Evolutionary conservation across 768 basidiomycete species (phyloP).

Genomic region (Mycena pura): DNA sequence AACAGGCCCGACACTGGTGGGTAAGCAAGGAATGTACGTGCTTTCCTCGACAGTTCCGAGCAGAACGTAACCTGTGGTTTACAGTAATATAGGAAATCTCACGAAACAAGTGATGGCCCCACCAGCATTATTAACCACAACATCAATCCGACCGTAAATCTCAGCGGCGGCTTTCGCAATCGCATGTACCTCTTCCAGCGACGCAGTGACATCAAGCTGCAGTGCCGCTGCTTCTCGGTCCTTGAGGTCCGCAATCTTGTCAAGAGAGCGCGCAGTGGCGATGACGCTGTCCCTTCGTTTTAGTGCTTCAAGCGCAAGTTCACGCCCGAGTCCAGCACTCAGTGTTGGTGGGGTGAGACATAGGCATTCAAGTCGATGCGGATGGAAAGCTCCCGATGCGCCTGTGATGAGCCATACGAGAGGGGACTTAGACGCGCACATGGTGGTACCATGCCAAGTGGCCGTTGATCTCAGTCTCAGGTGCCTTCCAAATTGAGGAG

Average conservation of each 20-base stretch:
- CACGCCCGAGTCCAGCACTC: slow-evolving; percentile 48
- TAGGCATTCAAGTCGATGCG: too few relatives aligned
- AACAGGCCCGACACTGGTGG: too few relatives aligned
- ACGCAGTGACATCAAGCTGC: slow-evolving; percentile 34
- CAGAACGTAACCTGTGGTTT: slow-evolving; percentile 38
- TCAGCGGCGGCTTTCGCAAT: slow-evolving; percentile 30
- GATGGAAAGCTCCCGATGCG: slow-evolving; percentile 37
- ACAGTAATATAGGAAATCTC: not conserved
- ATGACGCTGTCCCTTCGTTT: slow-evolving; percentile 56
- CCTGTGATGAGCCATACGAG: slow-evolving; percentile 41
- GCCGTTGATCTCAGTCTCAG: too few relatives aligned
- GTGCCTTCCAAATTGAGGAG: too few relatives aligned
- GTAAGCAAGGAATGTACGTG: too few relatives aligned
- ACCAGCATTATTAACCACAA: slow-evolving; percentile 35
- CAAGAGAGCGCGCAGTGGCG: slow-evolving; percentile 50
- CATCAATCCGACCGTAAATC: slow-evolving; percentile 32
- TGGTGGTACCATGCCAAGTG: too few relatives aligned
- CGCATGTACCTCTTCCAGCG: slow-evolving; percentile 21
- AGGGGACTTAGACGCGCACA: too few relatives aligned
- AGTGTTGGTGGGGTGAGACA: slow-evolving; percentile 28
- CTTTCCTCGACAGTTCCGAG: not conserved
- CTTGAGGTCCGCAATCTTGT: slow-evolving; percentile 42
- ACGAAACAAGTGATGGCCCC: too few relatives aligned
- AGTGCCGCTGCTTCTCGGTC: slow-evolving; percentile 30
- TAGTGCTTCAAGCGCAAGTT: slow-evolving; percentile 47